Percentiles rank a stretch among this genome's conserved stretches.
Evolutionary conservation across 2,329 filamentous ascomycete genomes (phyloP).

Genomic region (Aspergillus candidus): DNA sequence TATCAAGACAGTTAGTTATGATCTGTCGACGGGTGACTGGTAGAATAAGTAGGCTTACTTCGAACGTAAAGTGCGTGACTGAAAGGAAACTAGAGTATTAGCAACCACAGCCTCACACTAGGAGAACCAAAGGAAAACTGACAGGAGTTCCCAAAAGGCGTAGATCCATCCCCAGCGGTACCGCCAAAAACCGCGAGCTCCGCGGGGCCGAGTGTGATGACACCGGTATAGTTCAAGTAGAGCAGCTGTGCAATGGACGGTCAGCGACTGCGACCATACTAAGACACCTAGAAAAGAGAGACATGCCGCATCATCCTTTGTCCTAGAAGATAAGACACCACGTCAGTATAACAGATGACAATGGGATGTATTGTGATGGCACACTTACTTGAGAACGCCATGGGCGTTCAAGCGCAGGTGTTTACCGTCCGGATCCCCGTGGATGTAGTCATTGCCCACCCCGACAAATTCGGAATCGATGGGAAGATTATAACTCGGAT

Average conservation of each 20-base stretch:
- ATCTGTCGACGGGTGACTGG: neutral
- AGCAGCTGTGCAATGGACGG: conserved; percentile 21
- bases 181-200: conserved; percentile 30
- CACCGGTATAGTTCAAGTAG: conserved; percentile 38
- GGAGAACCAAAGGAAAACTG: conserved; percentile 11
- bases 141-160: conserved; percentile 38
- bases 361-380: neutral
- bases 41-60: conserved; percentile 19
- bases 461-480: conserved; percentile 35
- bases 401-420: conserved; percentile 38
- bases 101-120: neutral
- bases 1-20: conserved; percentile 1
- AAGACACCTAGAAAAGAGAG: neutral
- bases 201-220: conserved; percentile 30
- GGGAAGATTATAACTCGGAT: conserved; percentile 29
- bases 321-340: conserved; percentile 15
- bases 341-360: conserved; percentile 1
- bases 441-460: conserved; percentile 40
- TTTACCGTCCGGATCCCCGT: conserved; percentile 34
- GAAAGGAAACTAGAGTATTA: conserved; percentile 1
- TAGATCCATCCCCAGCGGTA: conserved; percentile 26
- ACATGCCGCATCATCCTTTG: conserved; percentile 28
- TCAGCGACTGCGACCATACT: neutral
- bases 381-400: conserved; percentile 34
- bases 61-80: conserved; percentile 35